Conservation (phyloP, 768 basidiomycete species). For the Steccherinum ochraceum region DNA sequence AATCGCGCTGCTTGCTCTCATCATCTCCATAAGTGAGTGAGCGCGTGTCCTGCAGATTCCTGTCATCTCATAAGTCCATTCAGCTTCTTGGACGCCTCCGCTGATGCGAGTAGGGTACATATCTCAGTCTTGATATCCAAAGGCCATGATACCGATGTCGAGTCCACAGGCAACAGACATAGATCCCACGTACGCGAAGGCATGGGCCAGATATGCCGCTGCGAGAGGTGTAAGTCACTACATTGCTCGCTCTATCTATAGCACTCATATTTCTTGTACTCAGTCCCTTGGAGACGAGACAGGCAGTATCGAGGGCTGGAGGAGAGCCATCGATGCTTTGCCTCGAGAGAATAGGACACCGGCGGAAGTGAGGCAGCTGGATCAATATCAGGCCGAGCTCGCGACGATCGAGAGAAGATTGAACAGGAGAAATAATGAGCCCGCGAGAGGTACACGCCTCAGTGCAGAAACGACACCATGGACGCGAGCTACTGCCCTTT, state of each 20-base stretch:
- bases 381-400: background rate
- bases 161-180: slow-evolving; percentile 30
- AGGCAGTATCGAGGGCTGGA: background rate
- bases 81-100: slow-evolving; percentile 10
- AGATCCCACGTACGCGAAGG: slow-evolving; percentile 36
- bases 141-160: background rate
- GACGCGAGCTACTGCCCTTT: background rate
- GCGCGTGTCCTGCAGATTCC: background rate
- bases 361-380: background rate
- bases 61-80: background rate
- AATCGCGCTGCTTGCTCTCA: slow-evolving; percentile 34
- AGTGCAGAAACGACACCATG: too few species aligned
- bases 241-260: too few species aligned
- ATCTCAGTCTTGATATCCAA: background rate
- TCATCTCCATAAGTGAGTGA: background rate
- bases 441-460: background rate
- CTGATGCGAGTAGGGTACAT: slow-evolving; percentile 8
- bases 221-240: slow-evolving; percentile 11
- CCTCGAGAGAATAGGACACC: background rate
- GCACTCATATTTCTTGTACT: too few species aligned
- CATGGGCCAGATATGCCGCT: slow-evolving; percentile 33
- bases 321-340: background rate
- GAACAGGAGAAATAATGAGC: background rate
- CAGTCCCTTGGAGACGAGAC: background rate
- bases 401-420: background rate